Evolutionary conservation across 352 stramenopile genomes (phyloP).

Genomic region (Globisporangium nunn): DNA sequence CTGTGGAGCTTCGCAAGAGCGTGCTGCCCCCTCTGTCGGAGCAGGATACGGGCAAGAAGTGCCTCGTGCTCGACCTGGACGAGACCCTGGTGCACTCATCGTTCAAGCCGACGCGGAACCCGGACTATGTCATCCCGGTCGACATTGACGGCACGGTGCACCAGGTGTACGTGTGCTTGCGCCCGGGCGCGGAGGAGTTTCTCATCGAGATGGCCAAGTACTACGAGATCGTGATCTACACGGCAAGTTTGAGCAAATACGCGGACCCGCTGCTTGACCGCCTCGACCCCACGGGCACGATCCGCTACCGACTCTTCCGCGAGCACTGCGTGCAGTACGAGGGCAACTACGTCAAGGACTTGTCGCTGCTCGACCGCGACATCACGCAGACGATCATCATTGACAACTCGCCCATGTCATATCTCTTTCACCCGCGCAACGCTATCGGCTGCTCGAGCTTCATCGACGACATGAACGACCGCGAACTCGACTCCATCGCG

Average conservation of each 20-base stretch:
- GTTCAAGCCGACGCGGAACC: constrained; percentile 90
- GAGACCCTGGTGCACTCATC: constrained; percentile 97
- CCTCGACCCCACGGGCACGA: constrained; percentile 89
- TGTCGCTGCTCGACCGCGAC: constrained; percentile 91
- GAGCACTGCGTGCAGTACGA: constrained; percentile 95
- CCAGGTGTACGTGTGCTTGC: constrained; percentile 89
- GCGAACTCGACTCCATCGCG: constrained; percentile 84
- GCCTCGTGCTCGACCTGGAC: constrained; percentile 94
- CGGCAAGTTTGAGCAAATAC: constrained; percentile 96
- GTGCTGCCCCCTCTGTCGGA: constrained; percentile 32
- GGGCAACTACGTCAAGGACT: constrained; percentile 97
- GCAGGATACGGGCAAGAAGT: constrained; percentile 77
- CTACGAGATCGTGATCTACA: constrained; percentile 99
- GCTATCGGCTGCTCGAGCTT: constrained; percentile 83
- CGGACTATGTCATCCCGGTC: constrained; percentile 97
- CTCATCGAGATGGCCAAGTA: constrained; percentile 92
- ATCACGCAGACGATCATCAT: constrained; percentile 96
- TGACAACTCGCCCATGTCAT: constrained; percentile 98
- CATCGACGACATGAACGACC: constrained; percentile 87
- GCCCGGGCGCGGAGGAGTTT: constrained; percentile 94
- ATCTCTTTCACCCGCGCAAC: constrained; percentile 95
- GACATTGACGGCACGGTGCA: constrained; percentile 88
- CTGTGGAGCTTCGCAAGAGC: constrained; percentile 51
- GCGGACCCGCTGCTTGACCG: constrained; percentile 95
- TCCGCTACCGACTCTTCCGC: constrained; percentile 88